A percentile compares a stretch with the other conserved stretches of the same genome.
These are phyloP conservation scores for Microcyclospora tardicrescens DNA, from an alignment of 2,329 filamentous ascomycete species.

Conservation along the genomic window DNA sequence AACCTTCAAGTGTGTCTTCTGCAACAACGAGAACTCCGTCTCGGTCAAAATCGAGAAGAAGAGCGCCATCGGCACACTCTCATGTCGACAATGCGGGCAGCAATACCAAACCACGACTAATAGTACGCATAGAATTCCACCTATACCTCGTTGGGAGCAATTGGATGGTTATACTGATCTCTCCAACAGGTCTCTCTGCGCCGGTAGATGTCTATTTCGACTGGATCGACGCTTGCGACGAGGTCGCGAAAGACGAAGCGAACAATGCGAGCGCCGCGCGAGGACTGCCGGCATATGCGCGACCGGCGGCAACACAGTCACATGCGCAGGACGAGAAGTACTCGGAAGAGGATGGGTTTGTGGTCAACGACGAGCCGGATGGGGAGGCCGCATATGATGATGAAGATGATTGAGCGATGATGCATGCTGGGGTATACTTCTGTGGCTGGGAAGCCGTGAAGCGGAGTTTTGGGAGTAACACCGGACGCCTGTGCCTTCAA, in stretches of 20 bases:
- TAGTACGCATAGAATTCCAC: constrained; percentile 43
- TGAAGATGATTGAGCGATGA: constrained; percentile 6
- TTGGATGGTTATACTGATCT: not conserved
- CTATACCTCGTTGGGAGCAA: not conserved
- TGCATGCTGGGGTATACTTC: too few relatives aligned
- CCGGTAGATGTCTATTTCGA: constrained; percentile 94
- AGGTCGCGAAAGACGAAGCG: constrained; percentile 51
- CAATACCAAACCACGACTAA: constrained; percentile 88
- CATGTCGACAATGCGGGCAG: constrained; percentile 89
- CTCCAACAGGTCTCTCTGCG: constrained; percentile 64
- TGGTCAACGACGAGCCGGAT: constrained; percentile 24
- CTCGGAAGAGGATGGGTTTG: constrained; percentile 22
- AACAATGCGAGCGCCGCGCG: constrained; percentile 19
- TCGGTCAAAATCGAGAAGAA: constrained; percentile 91
- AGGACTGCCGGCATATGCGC: constrained; percentile 3
- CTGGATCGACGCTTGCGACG: constrained; percentile 91
- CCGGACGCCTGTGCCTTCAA: too few relatives aligned
- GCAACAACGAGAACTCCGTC: constrained; percentile 92
- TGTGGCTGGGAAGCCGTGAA: too few relatives aligned
- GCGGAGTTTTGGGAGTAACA: too few relatives aligned
- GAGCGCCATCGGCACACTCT: constrained; percentile 66
- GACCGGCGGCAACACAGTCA: constrained; percentile 6
- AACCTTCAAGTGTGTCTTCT: constrained; percentile 93
- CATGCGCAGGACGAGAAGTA: constrained; percentile 18
- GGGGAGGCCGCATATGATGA: constrained; percentile 22